Percentiles rank a stretch among this genome's conserved stretches.
phyloP scores from a whole-genome alignment of 805 yeast species.

The Yamadazyma sp. region DNA sequence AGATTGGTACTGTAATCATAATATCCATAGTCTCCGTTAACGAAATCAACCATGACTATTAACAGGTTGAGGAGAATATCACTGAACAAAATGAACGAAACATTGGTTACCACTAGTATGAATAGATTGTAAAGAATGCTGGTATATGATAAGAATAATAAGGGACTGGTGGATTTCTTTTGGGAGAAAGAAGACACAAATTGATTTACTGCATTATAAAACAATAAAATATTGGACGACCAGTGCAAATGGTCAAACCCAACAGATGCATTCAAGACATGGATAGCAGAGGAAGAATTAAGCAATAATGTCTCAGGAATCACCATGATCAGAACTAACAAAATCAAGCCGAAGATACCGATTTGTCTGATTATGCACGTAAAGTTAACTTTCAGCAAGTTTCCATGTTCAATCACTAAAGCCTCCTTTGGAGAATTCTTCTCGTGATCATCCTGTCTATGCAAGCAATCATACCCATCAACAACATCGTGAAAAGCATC shows the following conservation, averaged over 20 bases:
- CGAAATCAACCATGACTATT: constrained; percentile 2
- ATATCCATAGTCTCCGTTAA: constrained; percentile 3
- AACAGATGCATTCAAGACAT: constrained; percentile 13
- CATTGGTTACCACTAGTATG: constrained; percentile 15
- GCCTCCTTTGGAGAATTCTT: no score
- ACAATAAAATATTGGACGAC: constrained; percentile 18
- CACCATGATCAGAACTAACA: background rate
- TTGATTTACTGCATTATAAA: background rate
- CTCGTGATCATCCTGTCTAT: no score
- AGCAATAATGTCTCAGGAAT: constrained; percentile 19
- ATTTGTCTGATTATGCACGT: no score
- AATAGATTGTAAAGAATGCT: constrained; percentile 24
- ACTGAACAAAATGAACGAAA: constrained; percentile 17
- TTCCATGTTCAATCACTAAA: no score
- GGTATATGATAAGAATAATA: constrained; percentile 16
- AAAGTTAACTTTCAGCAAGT: no score
- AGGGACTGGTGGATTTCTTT: background rate
- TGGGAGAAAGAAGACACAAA: background rate
- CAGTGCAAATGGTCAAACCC: constrained; percentile 27
- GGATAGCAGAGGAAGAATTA: constrained; percentile 22
- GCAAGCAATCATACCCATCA: background rate
- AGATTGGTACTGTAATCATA: constrained; percentile 13
- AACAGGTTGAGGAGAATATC: constrained; percentile 24
- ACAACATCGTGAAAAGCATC: background rate
- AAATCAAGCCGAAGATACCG: background rate